Percentiles rank a stretch among this genome's conserved stretches.
Evolutionary conservation across 2,329 filamentous ascomycete genomes (phyloP).

Genomic region (Thermothelomyces thermophilus): DNA sequence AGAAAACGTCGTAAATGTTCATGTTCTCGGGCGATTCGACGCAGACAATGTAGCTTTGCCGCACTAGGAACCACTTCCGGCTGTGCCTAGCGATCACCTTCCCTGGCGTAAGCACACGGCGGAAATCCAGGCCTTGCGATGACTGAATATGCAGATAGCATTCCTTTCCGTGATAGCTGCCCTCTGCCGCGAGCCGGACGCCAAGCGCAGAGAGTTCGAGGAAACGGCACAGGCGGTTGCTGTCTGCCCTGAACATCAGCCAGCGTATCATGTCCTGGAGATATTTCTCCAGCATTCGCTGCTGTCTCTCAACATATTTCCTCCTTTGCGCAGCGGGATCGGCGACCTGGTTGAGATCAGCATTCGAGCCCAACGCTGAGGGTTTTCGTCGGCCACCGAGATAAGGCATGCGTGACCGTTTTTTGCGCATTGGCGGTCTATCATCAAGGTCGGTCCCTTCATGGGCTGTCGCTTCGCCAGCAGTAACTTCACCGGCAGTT

Average conservation of each 20-base stretch:
- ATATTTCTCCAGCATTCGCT: constrained; percentile 81
- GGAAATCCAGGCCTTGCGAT: constrained; percentile 79
- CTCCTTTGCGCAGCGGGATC: constrained; percentile 50
- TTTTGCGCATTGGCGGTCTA: constrained; percentile 35
- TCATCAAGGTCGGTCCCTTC: constrained; percentile 60
- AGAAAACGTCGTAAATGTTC: constrained; percentile 97
- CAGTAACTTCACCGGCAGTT: constrained; percentile 33
- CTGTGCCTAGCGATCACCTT: constrained; percentile 76
- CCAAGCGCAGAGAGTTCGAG: constrained; percentile 90
- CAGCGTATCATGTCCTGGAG: constrained; percentile 90
- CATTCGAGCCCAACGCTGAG: constrained; percentile 41
- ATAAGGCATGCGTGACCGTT: constrained; percentile 48
- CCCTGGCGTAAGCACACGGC: constrained; percentile 69
- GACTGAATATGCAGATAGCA: constrained; percentile 90
- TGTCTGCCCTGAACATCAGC: constrained; percentile 94
- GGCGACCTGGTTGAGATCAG: constrained; percentile 38
- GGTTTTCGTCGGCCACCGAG: constrained; percentile 49
- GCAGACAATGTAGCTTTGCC: constrained; percentile 94
- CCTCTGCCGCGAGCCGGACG: constrained; percentile 87
- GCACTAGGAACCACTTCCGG: constrained; percentile 96
- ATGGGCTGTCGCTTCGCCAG: constrained; percentile 37
- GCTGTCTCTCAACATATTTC: constrained; percentile 73
- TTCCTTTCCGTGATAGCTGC: constrained; percentile 96
- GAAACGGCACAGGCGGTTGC: constrained; percentile 92
- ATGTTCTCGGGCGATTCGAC: constrained; percentile 98